Percentiles rank a stretch among this genome's conserved stretches.
Conservation (phyloP, 345 rosid species). For the Brassica nigra region DNA sequence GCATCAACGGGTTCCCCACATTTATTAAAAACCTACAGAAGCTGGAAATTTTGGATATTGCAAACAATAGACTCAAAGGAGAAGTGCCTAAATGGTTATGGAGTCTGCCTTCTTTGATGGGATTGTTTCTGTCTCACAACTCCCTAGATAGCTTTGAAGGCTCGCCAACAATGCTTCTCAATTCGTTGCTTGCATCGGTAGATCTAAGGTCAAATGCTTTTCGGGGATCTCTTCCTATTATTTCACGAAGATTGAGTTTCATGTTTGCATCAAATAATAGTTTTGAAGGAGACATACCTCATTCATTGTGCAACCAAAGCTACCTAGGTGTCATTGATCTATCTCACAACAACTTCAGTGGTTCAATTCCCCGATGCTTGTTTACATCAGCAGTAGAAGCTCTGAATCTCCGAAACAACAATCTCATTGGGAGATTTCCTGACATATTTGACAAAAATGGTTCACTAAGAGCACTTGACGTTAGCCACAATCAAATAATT, state of each 20-base stretch:
- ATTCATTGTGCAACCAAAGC: constrained; percentile 38
- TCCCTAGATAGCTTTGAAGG: not conserved
- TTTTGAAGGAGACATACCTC: constrained; percentile 43
- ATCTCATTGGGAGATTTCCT: not conserved
- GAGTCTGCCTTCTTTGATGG: not conserved
- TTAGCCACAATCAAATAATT: not conserved
- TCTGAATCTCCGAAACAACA: constrained; percentile 24
- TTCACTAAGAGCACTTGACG: not conserved
- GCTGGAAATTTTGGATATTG: not conserved
- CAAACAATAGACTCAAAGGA: not conserved
- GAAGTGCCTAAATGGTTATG: not conserved
- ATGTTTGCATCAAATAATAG: constrained; percentile 30
- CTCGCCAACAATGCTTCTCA: not conserved
- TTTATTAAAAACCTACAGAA: not conserved
- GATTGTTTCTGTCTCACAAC: not conserved
- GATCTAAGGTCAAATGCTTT: constrained; percentile 1
- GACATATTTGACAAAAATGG: not conserved
- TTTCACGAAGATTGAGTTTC: not conserved
- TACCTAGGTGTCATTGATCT: not conserved
- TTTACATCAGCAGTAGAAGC: too few relatives aligned
- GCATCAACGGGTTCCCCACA: not conserved
- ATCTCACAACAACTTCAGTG: not conserved
- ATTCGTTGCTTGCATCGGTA: not conserved
- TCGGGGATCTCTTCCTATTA: not conserved
- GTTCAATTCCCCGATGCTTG: not conserved